These are phyloP conservation scores for Dioscorea alata DNA, from an alignment of 106 monocot genomes.

Conservation along the genomic window DNA sequence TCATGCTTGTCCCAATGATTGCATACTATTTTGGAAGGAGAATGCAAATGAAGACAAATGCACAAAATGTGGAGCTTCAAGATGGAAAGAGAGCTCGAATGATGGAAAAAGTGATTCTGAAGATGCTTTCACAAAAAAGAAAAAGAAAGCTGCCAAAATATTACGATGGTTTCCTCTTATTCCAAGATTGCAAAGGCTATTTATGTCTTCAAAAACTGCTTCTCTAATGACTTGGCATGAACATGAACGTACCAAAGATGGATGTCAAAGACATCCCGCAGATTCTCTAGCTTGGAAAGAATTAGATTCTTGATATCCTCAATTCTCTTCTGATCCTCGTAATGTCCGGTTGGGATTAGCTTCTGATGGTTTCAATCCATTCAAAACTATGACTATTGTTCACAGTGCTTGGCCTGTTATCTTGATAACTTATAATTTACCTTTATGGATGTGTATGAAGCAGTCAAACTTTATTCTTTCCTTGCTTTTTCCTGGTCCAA, in stretches of 20 bases:
- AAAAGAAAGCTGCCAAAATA: too few relatives aligned
- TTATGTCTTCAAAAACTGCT: background rate
- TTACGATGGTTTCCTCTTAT: too few relatives aligned
- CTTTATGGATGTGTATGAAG: slow-evolving; percentile 22
- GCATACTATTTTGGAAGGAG: too few relatives aligned
- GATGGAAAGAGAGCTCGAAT: too few relatives aligned
- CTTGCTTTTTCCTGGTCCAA: slow-evolving; percentile 7
- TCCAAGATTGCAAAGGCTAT: background rate
- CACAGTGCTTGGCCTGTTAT: slow-evolving; percentile 19
- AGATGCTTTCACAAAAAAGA: too few relatives aligned
- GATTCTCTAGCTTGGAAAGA: too few relatives aligned
- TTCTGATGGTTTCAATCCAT: slow-evolving; percentile 18
- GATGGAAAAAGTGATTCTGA: too few relatives aligned
- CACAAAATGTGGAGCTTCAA: too few relatives aligned
- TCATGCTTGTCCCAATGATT: too few relatives aligned
- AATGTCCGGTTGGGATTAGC: slow-evolving; percentile 16
- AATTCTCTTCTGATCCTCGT: slow-evolving; percentile 4
- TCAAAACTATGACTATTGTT: slow-evolving; percentile 6
- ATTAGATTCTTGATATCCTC: slow-evolving; percentile 3
- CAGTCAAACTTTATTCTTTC: slow-evolving; percentile 1
- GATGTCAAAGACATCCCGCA: slow-evolving; percentile 5
- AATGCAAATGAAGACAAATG: too few relatives aligned
- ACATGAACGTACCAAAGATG: slow-evolving; percentile 1
- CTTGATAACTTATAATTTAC: slow-evolving; percentile 17
- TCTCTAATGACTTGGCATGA: slow-evolving; percentile 13